These are phyloP conservation scores for Protomyces gravidus DNA, from an alignment of 1,139 yeast species.

Conservation along the genomic window DNA sequence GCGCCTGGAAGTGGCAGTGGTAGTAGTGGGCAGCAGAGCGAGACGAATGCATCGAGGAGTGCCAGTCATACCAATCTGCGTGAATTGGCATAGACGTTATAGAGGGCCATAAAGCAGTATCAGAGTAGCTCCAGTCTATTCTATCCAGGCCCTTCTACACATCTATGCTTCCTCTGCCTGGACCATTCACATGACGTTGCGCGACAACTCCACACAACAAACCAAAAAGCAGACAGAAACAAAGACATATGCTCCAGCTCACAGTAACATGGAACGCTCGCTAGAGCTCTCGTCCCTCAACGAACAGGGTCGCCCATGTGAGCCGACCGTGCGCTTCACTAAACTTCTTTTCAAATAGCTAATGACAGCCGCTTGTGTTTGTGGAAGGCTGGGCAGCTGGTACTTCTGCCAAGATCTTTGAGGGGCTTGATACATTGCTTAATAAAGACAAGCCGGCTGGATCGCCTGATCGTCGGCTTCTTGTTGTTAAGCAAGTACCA, in stretches of 20 bases:
- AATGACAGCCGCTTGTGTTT: slow-evolving; percentile 13
- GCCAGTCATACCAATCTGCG: background rate
- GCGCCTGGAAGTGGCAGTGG: background rate
- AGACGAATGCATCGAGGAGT: background rate
- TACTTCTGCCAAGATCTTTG: slow-evolving; percentile 24
- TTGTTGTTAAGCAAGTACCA: slow-evolving; percentile 10
- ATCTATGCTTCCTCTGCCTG: no score
- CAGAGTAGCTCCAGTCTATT: no score
- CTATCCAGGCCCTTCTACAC: no score
- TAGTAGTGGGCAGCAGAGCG: background rate
- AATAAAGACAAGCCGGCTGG: slow-evolving; percentile 1
- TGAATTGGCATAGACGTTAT: background rate
- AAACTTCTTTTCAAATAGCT: background rate
- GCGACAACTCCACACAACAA: no score
- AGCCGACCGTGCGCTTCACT: background rate
- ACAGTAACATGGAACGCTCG: background rate
- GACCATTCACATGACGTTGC: no score
- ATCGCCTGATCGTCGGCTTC: slow-evolving; percentile 10
- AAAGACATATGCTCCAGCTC: no score
- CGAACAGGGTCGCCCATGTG: background rate
- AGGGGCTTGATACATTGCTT: slow-evolving; percentile 13
- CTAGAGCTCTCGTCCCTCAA: background rate
- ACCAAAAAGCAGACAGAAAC: no score
- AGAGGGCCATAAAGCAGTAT: background rate
- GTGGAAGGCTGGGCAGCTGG: slow-evolving; percentile 27